Percentiles rank a stretch among this genome's conserved stretches.
Evolutionary conservation across 192 early-diverging fungal genomes (phyloP).

Genomic region (Umbelopsis ramanniana): DNA sequence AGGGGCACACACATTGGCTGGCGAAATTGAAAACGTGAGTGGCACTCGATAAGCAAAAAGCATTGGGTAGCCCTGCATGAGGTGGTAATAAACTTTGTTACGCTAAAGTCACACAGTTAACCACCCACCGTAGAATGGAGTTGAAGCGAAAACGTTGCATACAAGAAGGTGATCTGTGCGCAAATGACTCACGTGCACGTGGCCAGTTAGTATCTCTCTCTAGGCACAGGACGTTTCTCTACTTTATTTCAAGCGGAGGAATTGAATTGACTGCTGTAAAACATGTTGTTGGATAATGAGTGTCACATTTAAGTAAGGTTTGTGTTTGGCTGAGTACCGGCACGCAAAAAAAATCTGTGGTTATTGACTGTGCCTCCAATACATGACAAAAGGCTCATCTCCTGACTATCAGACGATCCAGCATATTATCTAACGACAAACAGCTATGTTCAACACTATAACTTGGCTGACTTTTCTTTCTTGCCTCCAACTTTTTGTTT

Average conservation of each 20-base stretch:
- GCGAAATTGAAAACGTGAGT: background rate
- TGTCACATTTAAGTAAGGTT: too few relatives aligned
- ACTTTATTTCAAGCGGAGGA: background rate
- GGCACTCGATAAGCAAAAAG: background rate
- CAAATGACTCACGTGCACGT: background rate
- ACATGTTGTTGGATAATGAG: background rate
- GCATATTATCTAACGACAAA: too few relatives aligned
- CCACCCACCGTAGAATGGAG: too few relatives aligned
- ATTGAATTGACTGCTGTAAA: background rate
- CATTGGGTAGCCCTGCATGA: too few relatives aligned
- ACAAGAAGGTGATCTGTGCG: conserved; percentile 16
- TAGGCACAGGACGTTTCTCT: too few relatives aligned
- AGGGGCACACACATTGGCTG: background rate
- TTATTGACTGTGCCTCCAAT: background rate
- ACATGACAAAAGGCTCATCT: background rate
- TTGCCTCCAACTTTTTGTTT: background rate
- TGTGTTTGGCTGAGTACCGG: too few relatives aligned
- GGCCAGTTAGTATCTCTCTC: too few relatives aligned
- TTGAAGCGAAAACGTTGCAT: background rate
- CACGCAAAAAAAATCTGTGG: background rate
- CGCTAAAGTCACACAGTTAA: too few relatives aligned
- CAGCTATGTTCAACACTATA: background rate
- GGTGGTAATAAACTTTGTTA: too few relatives aligned
- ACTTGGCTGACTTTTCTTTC: too few relatives aligned
- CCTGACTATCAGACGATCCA: conserved; percentile 12